Percentiles rank a stretch among this genome's conserved stretches.
Evolutionary conservation across 495 filamentous ascomycete species (phyloP).

Genomic region (Terfezia claveryi): DNA sequence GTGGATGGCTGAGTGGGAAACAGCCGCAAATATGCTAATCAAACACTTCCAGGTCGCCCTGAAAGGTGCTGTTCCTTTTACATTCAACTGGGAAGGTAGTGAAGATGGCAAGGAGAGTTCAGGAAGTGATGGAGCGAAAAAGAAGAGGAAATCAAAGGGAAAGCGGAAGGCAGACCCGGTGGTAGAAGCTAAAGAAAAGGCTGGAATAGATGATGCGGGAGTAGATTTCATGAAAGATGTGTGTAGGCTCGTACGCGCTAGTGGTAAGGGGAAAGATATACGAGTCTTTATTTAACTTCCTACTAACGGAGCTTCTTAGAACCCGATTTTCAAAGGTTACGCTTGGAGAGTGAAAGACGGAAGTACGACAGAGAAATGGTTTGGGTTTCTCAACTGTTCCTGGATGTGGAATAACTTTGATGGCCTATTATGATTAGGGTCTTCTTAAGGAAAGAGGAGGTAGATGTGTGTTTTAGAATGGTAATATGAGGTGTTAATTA

Average conservation of each 20-base stretch:
- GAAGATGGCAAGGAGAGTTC: neutral
- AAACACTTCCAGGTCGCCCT: conserved; percentile 15
- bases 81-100: conserved; percentile 12
- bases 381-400: neutral
- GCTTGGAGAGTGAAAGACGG: too few relatives aligned
- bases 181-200: conserved; percentile 10
- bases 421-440: too few relatives aligned
- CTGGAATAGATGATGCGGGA: conserved; percentile 12
- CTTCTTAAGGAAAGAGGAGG: neutral
- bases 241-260: neutral
- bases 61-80: conserved; percentile 15
- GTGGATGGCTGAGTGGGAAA: neutral
- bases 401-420: neutral
- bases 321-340: too few relatives aligned
- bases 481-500: too few relatives aligned
- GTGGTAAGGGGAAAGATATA: neutral
- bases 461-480: too few relatives aligned
- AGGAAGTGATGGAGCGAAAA: neutral
- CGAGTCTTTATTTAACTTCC: too few relatives aligned
- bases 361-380: neutral
- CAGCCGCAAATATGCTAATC: conserved; percentile 10
- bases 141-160: neutral
- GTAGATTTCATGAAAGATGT: conserved; percentile 14
- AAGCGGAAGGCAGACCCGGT: neutral
- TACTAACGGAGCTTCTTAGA: too few relatives aligned